Conservation (phyloP, 1,139 yeast species). For the Maudiozyma humilis region DNA sequence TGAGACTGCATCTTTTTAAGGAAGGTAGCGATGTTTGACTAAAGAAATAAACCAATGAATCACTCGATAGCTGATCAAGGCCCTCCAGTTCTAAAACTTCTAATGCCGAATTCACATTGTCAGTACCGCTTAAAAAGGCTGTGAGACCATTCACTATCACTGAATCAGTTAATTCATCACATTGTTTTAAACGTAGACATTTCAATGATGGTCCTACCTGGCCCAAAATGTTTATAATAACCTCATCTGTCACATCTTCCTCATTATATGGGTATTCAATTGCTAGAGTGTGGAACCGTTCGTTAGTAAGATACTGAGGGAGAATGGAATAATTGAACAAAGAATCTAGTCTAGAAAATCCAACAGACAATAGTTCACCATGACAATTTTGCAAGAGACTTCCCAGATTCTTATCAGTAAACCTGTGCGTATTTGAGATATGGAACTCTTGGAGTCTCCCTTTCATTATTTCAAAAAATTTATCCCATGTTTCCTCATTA, state of each 20-base stretch:
- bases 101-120: slow-evolving; percentile 10
- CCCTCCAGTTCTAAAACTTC: slow-evolving; percentile 24
- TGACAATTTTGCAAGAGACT: slow-evolving; percentile 60
- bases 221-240: slow-evolving; percentile 54
- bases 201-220: slow-evolving; percentile 55
- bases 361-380: slow-evolving; percentile 39
- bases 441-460: slow-evolving; percentile 46
- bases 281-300: slow-evolving; percentile 46
- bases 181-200: slow-evolving; percentile 59
- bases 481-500: slow-evolving; percentile 66
- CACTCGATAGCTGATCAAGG: slow-evolving; percentile 58
- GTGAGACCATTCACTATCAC: slow-evolving; percentile 52
- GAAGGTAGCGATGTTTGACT: slow-evolving; percentile 43
- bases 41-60: slow-evolving; percentile 54
- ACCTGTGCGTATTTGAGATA: slow-evolving; percentile 74
- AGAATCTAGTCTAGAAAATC: slow-evolving; percentile 66
- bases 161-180: slow-evolving; percentile 60
- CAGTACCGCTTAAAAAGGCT: slow-evolving; percentile 33
- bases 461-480: slow-evolving; percentile 50
- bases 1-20: slow-evolving; percentile 50
- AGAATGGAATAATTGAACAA: slow-evolving; percentile 53
- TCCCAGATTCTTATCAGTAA: slow-evolving; percentile 58
- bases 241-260: slow-evolving; percentile 64
- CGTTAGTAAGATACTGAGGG: slow-evolving; percentile 50
- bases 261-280: slow-evolving; percentile 60